Conservation (phyloP, 768 basidiomycete species). For the Termitomyces eurrhizus region DNA sequence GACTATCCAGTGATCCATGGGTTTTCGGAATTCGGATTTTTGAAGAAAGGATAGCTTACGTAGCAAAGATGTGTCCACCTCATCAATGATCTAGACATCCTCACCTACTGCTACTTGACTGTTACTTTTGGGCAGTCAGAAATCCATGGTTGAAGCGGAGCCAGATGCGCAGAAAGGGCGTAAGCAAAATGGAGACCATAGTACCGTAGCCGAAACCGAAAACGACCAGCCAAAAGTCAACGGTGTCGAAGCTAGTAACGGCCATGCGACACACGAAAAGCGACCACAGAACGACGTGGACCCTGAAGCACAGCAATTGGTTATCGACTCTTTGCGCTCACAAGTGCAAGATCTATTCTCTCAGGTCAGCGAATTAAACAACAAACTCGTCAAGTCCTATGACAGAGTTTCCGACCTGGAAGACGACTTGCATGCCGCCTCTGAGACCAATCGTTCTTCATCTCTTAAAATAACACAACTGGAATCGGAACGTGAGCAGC, state of each 20-base stretch:
- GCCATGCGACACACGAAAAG: constrained; percentile 14
- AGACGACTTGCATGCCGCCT: constrained; percentile 74
- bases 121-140: neutral
- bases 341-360: constrained; percentile 86
- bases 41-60: neutral
- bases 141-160: constrained; percentile 12
- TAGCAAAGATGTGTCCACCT: constrained; percentile 2
- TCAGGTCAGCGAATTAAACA: constrained; percentile 88
- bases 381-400: constrained; percentile 89
- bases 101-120: neutral
- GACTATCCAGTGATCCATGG: too few species aligned
- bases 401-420: constrained; percentile 91
- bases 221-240: constrained; percentile 16
- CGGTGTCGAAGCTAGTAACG: constrained; percentile 11
- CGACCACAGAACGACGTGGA: constrained; percentile 24
- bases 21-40: neutral
- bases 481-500: constrained; percentile 81
- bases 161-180: constrained; percentile 6
- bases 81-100: neutral
- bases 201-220: constrained; percentile 1
- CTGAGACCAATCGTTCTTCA: constrained; percentile 53
- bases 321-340: constrained; percentile 73
- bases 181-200: constrained; percentile 1
- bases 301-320: constrained; percentile 73
- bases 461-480: constrained; percentile 71